Evolutionary conservation across 257 asterid genomes (phyloP).

Genomic region (Nicotiana benthamiana): DNA sequence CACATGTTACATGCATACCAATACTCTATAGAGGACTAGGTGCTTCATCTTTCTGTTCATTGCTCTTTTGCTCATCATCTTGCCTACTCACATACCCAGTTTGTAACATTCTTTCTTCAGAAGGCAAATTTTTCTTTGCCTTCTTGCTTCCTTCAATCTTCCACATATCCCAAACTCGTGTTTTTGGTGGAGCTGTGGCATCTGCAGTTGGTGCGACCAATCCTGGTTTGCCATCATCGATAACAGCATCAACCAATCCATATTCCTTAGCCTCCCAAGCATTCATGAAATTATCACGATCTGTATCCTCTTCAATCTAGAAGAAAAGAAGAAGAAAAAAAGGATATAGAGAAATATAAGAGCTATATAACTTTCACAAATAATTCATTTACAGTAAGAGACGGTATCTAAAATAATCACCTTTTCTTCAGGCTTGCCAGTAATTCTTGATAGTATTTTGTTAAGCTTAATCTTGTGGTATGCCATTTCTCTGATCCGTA

Average conservation of each 20-base stretch:
- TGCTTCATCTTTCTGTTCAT: conserved; percentile 43
- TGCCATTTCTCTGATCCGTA: conserved; percentile 73
- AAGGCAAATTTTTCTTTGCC: conserved; percentile 59
- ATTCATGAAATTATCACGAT: conserved; percentile 76
- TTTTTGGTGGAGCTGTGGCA: conserved; percentile 59
- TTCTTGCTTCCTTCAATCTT: conserved; percentile 51
- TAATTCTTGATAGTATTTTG: conserved; percentile 78
- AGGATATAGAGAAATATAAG: neutral
- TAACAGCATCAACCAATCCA: conserved; percentile 78
- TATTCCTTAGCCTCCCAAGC: conserved; percentile 96
- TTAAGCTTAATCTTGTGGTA: conserved; percentile 72
- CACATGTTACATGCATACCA: neutral
- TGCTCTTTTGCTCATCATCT: conserved; percentile 29
- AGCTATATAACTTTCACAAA: neutral
- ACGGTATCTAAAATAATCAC: conserved; percentile 20
- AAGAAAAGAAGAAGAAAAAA: neutral
- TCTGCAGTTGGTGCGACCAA: conserved; percentile 78
- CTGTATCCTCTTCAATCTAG: conserved; percentile 73
- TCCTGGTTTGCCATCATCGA: conserved; percentile 94
- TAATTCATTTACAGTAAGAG: neutral
- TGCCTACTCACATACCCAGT: conserved; percentile 27
- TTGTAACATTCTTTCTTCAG: conserved; percentile 47
- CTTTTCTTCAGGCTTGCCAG: conserved; percentile 82
- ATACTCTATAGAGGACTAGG: conserved; percentile 24
- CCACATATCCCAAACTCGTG: conserved; percentile 63